Base-by-base conservation (phyloP, 192 early-diverging fungal genomes). In the Coemansia sp. region DNA sequence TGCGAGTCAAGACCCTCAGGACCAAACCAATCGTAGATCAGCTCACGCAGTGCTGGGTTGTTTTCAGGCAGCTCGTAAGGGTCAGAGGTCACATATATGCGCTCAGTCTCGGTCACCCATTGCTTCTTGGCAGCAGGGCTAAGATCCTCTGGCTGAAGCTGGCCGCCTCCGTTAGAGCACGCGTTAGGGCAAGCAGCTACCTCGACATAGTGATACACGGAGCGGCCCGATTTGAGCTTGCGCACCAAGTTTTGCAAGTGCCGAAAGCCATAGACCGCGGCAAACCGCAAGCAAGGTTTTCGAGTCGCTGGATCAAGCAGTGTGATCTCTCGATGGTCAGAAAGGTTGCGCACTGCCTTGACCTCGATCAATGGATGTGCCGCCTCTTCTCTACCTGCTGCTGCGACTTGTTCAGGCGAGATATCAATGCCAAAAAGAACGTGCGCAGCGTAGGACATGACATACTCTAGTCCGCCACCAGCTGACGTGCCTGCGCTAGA, bases 211-310 rank as follows among this genome's bases (percentile, higher is more conserved):
- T 98, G 90, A 77, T 94, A 97, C 4, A 77, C 67, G 25, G 86
- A 87, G 39, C 89, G 88, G 29, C 88, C 87, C 6, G 87, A 85
- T 64, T 96, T 95, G 55, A 96, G 86, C 76, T 98, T 99, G n/a
- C 98, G 89, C 42, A 99, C 94, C 61, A 99, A 80, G 63, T 97
- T 98, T 77, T 99, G 98, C 64, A 99, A 93, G 72, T 99, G 97
- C 12, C 95, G 85, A 86, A 99, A 99, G 8, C 98, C 96, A 78
- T 98, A 97, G 1, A 92, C 91, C 0, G 89, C 78, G 6, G 92
- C 94, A 86, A 99, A 98, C 67, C 82, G 80, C 31, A 99, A 85
- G 11, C 86, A 64, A 1, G 87, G 84, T 69, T 87, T 78, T 1
- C 77, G 64, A 7, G 87, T 80, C 4, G 63, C 46, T 17, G 87